Evolutionary conservation across 371 early-diverging fungal genomes (phyloP).

Genomic region (Mucor velutinosus): DNA sequence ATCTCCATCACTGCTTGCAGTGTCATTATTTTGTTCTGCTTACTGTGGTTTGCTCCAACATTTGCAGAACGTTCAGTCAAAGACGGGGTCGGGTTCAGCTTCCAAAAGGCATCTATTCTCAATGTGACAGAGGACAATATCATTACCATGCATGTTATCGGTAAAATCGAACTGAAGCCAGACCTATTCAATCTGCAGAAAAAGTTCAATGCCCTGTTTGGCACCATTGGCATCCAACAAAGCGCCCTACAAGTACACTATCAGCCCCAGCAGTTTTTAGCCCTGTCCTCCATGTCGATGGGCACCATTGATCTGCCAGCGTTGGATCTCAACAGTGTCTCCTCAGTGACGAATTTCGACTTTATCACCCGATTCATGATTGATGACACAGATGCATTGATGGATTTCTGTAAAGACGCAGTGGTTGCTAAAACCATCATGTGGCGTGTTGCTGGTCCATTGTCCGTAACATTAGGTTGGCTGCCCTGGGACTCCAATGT

Average conservation of each 20-base stretch:
- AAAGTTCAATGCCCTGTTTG: slow-evolving; percentile 30
- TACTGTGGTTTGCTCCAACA: slow-evolving; percentile 44
- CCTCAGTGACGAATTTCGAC: slow-evolving; percentile 34
- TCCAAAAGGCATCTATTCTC: slow-evolving; percentile 41
- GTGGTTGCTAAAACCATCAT: slow-evolving; percentile 32
- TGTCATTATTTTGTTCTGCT: slow-evolving; percentile 4
- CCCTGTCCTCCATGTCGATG: slow-evolving; percentile 7
- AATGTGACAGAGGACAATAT: slow-evolving; percentile 33
- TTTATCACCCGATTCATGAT: slow-evolving; percentile 45
- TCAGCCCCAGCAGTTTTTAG: neutral
- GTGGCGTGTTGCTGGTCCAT: slow-evolving; percentile 41
- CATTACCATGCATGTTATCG: slow-evolving; percentile 46
- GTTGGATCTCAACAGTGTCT: slow-evolving; percentile 20
- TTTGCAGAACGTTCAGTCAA: slow-evolving; percentile 48
- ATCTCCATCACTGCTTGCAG: slow-evolving; percentile 9
- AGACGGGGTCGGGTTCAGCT: slow-evolving; percentile 31
- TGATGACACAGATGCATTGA: slow-evolving; percentile 34
- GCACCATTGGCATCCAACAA: slow-evolving; percentile 24
- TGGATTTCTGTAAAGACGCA: slow-evolving; percentile 45
- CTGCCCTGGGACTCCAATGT: slow-evolving; percentile 26
- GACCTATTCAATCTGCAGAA: slow-evolving; percentile 22
- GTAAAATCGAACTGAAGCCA: slow-evolving; percentile 31
- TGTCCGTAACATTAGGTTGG: slow-evolving; percentile 36
- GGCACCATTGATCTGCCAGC: slow-evolving; percentile 42
- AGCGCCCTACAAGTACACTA: slow-evolving; percentile 24